Base-by-base conservation (phyloP, 371 early-diverging fungal species). In the Apophysomyces sp. region DNA sequence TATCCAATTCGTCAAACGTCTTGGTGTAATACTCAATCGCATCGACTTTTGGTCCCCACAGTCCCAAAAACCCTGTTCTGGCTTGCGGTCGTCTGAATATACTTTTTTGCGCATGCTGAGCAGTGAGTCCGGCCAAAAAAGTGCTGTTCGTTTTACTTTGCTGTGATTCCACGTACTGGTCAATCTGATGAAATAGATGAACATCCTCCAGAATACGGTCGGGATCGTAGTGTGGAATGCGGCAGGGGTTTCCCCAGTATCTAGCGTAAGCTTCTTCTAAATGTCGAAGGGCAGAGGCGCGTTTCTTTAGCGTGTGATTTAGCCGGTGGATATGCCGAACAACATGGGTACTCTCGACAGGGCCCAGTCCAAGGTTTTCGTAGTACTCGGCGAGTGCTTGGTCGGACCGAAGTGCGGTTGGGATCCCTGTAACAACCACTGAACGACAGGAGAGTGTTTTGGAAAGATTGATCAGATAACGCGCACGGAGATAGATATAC, bases 351-450 rank as follows among this genome's bases (percentile, higher is more conserved):
- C 71, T 76, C 55, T 82, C 80, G 0, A 88, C 88, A 1, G 54
- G 29, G 18, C 88, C 88, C 8, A 78, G 67, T 2, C 73, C 77
- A 21, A 88, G 58, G 6, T 75, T 66, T 31, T 80, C 78, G 39
- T 79, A 88, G 61, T 81, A 88, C 0, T 80, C 78, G 1, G 81
- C 74, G 11, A 88, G 60, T 1, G 60, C 65, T 24, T 71, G 61
- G 59, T 86, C 85, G 7, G 72, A 66, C 29, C 80, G 79, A 6
- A 85, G 60, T 0, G 65, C 37, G 0, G 62, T 28, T 11, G 88
- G 88, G 18, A 87, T 65, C 0, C 81, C 84, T 0, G 84, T 81
- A 2, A 88, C 84, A 65, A 86, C 76, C 15, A 88, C 77, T 6
- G 83, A 76, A 8, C 86, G 77, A 27, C 77, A 67, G 11, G 73